Base-by-base conservation (phyloP, 768 basidiomycete species). In the Lactarius sp. region DNA sequence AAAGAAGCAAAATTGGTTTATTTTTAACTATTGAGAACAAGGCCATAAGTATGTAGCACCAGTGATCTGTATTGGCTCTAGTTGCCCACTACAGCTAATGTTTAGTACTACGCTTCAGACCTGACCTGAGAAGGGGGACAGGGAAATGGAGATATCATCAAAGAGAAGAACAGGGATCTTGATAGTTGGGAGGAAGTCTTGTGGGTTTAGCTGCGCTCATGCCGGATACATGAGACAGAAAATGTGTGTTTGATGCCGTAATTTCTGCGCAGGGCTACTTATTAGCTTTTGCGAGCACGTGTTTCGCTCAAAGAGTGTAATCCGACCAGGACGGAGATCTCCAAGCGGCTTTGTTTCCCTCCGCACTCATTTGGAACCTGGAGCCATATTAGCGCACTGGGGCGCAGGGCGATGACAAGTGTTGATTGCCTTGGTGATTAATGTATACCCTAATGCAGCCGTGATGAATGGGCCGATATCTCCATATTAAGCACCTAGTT, bases 281-380 rank as follows among this genome's bases (percentile, higher is more conserved):
- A 47, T 37, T 27, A 44, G 20, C 13, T 6, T 22, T 39, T 52
- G 60, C 58, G 59, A 64, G 62, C 62, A 64, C 58, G 62, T 64
- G 62, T 62, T 56, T 56, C 27, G 9, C 12, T 49, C 16, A 10
- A 31, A 22, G 36, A 2, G 31, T 27, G 27, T 12, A 39, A 44
- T 44, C 59, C 49, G 58, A 52, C 39, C 3, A 27, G 20, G 9
- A 4, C 47, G 47, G 47, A 49, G 47, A 49, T 49, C n/a, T 47
- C 46, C 47, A 49, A 8, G 6, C 18, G n/a, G n/a, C 9, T 46
- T 12, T 4, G 14, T 14, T 41, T 41, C 9, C 36, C 36, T 10
- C 10, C 3, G 8, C 36, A 7, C 42, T 6, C 18, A 37, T 44
- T 44, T 7, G 42, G 42, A 47, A 20, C 46, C n/a, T 7, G 42